Evolutionary conservation across 75 land plant genomes (phyloP), one percentile per base, ranked within the genome.

Genomic region (Chamaecyparis obtusa): DNA sequence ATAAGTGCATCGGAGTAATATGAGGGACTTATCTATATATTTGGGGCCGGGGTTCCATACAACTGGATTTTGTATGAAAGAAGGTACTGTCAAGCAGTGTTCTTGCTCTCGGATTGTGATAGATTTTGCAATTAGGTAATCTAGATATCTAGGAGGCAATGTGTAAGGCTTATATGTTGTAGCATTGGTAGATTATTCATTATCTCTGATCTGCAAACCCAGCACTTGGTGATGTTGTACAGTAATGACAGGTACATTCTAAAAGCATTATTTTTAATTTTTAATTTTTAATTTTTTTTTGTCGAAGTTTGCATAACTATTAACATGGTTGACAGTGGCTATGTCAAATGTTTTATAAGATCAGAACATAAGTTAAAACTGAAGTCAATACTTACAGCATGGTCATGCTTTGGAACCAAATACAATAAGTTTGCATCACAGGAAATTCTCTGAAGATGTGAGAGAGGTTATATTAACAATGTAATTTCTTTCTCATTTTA

Each of bases 181-280:
- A 81, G 30, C 46, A 19, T 78, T 19, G 46, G 43, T 78, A 78
- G 27, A 78, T 78, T 41, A 78, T 77, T 41, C n/a, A 39, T 78
- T 39, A 78, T 41, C 24, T 78, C 39, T 78, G 9, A 33, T 81
- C 44, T 46, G 51, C 30, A 81, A 44, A 44, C 30, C 44, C 32
- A 43, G 46, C 30, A 46, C 32, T 46, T 13, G 7, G n/a, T 81
- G 48, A 9, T 81, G 9, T 81, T 81, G 51, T 44, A 81, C n/a
- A 46, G 83, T 81, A 81, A 43, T n/a, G 13, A 46, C 83, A 81
- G n/a, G 48, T 30, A 81, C 51, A 41, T 81, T 81, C 83, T 41
- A 46, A 17, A 41, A 43, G 5, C 32, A 81, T 11, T 7, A n/a
- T n/a, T n/a, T n/a, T n/a, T n/a, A n/a, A n/a, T n/a, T n/a, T n/a